Base-by-base conservation (phyloP, 2,329 filamentous ascomycete genomes). In the Aspergillus fijiensis region DNA sequence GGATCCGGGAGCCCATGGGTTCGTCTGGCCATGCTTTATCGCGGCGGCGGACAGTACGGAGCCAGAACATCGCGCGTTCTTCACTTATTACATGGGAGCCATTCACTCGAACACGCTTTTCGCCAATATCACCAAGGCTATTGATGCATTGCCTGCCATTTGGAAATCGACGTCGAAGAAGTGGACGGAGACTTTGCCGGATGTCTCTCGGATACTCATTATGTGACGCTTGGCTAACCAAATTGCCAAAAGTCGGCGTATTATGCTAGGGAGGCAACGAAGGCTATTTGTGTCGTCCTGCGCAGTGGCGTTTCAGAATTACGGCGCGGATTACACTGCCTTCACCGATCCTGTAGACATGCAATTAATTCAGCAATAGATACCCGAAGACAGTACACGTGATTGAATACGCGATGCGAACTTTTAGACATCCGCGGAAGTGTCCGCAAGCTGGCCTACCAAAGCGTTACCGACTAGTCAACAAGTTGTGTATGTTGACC, bases 21-120 rank as follows among this genome's bases (percentile, higher is more conserved):
- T 80, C 0, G 76, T 79, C 0, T 80, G 77, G 77, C 67, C 74
- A 0, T 79, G 72, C 55, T 79, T 79, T 31, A 70, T 79, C 1
- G 77, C 75, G 0, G 76, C 75, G 0, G 76, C 76, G 0, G 77
- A 79, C 57, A 79, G 76, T 45, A 67, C 67, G 0, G 64, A 73
- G 1, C 70, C 72, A 0, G 69, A 69, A 21, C 74, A 79, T 52
- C 66, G 76, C 2, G 55, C 64, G 0, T 80, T 77, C 29, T 80
- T 79, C 50, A 65, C 67, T 0, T 55, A 63, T 1, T 63, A 75
- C 0, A 57, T 79, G 6, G 60, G 59, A 1, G 60, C 66, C 0
- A 57, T 79, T 2, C 73, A 76, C 49, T 58, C 58, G 4, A 68
- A 69, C 14, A 79, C 76, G 0, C 64, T 68, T 5, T 79, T 79